Conservation (phyloP, 2,329 filamentous ascomycete genomes). For the Botryotinia calthae region DNA sequence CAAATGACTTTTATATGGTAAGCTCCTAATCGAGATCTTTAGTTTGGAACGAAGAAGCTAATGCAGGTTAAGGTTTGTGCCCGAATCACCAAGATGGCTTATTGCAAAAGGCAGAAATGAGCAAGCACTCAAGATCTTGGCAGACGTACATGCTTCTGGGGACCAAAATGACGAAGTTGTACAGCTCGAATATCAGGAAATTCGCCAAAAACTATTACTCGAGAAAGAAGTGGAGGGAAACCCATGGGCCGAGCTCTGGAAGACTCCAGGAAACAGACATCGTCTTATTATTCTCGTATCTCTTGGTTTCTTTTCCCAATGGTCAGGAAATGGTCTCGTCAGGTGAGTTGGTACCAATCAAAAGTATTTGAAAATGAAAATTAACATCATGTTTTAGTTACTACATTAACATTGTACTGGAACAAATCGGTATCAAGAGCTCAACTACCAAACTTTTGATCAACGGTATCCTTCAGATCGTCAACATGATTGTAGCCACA, state of each 20-base stretch:
- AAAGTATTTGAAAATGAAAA: background rate
- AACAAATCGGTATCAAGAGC: slow-evolving; percentile 41
- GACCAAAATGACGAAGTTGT: slow-evolving; percentile 43
- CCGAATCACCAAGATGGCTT: slow-evolving; percentile 49
- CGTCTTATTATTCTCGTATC: slow-evolving; percentile 53
- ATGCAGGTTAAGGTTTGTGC: slow-evolving; percentile 36
- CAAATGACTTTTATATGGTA: slow-evolving; percentile 36
- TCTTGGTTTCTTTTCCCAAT: slow-evolving; percentile 56
- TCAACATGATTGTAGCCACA: slow-evolving; percentile 30
- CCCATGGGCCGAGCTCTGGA: slow-evolving; percentile 47
- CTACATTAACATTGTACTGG: slow-evolving; percentile 41
- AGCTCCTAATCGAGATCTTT: background rate
- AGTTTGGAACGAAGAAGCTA: background rate
- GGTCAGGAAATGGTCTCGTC: slow-evolving; percentile 53
- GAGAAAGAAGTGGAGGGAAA: slow-evolving; percentile 48
- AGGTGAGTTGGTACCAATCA: slow-evolving; percentile 5
- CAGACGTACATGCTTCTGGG: slow-evolving; percentile 46
- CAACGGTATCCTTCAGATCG: slow-evolving; percentile 37
- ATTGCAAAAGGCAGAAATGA: slow-evolving; percentile 67
- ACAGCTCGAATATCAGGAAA: slow-evolving; percentile 44
- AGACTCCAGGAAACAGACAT: slow-evolving; percentile 53
- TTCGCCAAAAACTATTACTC: slow-evolving; percentile 44
- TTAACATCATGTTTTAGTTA: slow-evolving; percentile 27
- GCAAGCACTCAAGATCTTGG: slow-evolving; percentile 54
- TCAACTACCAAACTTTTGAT: slow-evolving; percentile 40